Evolutionary conservation across 1,284 basidiomycete genomes (phyloP).

Genomic region (Malassezia dermatis): DNA sequence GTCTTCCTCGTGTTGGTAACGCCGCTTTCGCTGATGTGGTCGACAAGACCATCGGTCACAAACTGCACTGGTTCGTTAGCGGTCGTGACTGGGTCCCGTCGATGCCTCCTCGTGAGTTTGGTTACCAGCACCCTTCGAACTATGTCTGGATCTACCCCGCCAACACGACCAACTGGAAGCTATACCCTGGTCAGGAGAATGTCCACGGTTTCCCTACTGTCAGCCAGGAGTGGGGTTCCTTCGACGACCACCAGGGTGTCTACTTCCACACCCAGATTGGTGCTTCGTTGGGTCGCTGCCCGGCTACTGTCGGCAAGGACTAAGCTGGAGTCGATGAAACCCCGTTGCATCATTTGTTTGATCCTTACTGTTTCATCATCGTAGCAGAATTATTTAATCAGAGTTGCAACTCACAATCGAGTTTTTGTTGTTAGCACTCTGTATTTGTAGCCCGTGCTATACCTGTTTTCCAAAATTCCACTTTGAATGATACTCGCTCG

Average conservation of each 20-base stretch:
- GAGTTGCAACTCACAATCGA: too few relatives aligned
- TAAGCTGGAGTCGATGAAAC: not conserved
- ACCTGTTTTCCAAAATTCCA: too few relatives aligned
- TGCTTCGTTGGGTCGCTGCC: constrained; percentile 23
- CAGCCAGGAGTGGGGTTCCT: constrained; percentile 12
- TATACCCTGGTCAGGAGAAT: constrained; percentile 42
- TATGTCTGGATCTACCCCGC: constrained; percentile 35
- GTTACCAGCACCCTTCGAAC: constrained; percentile 27
- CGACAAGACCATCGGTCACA: constrained; percentile 22
- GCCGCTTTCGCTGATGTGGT: constrained; percentile 27
- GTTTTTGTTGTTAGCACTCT: too few relatives aligned
- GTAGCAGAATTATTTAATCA: too few relatives aligned
- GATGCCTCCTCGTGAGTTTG: constrained; percentile 22
- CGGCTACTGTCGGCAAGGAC: constrained; percentile 15
- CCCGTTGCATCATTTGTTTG: too few relatives aligned
- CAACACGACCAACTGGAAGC: constrained; percentile 22
- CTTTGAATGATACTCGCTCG: too few relatives aligned
- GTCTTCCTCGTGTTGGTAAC: constrained; percentile 30
- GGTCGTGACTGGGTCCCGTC: constrained; percentile 28
- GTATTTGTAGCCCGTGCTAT: too few relatives aligned
- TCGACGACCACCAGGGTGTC: constrained; percentile 30
- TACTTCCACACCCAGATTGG: constrained; percentile 40
- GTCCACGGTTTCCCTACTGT: constrained; percentile 23
- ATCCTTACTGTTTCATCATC: too few relatives aligned
- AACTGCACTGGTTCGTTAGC: constrained; percentile 28